Evolutionary conservation across 208 protist genomes (phyloP), one percentile per base, ranked within the genome.

Genomic region (Crithidia expoeki): DNA sequence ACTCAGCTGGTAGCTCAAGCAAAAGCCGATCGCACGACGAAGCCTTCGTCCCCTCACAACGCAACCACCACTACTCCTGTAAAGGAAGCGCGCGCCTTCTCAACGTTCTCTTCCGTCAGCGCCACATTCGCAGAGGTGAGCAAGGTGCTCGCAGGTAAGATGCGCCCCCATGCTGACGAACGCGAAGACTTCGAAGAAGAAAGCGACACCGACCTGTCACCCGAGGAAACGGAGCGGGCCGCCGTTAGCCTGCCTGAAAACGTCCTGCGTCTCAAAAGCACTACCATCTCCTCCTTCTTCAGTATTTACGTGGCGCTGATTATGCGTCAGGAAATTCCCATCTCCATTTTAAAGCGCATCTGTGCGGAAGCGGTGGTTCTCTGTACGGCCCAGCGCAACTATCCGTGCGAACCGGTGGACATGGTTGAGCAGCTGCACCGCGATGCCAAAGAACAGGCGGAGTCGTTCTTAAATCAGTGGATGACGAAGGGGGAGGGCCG

Each of bases 231-330:
- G 46, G 42, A 19, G 52, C 19, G 33, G 1, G 65, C 53, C 25
- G 23, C 21, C 30, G 59, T 74, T n/a, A 0, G 23, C 9, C 10
- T 74, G 40, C 68, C 68, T 10, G 68, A 68, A 38, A 38, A 46
- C 23, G 5, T 58, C 5, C 25, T 61, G 6, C 58, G 59, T 0
- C 9, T 44, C 2, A 44, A 57, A 4, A 11, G 36, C 49, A 21
- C 4, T 34, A 25, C 34, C 21, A 0, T 61, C 34, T 52, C 28
- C 9, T 68, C 53, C 25, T 68, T 74, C 28, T 68, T 74, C 27
- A 47, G 25, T 9, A 30, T 56, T 27, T 74, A 74, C 25, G 50
- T 50, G 16, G 44, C 68, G 1, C 17, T 61, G 6, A 17, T 61
- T 2, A 28, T 74, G 27, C 58, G 52, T 14, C 12, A 44, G 19